Evolutionary conservation across 805 yeast genomes (phyloP), one percentile per base, ranked within the genome.

Genomic region (Cyberlindnera nakhonratchasimensis): DNA sequence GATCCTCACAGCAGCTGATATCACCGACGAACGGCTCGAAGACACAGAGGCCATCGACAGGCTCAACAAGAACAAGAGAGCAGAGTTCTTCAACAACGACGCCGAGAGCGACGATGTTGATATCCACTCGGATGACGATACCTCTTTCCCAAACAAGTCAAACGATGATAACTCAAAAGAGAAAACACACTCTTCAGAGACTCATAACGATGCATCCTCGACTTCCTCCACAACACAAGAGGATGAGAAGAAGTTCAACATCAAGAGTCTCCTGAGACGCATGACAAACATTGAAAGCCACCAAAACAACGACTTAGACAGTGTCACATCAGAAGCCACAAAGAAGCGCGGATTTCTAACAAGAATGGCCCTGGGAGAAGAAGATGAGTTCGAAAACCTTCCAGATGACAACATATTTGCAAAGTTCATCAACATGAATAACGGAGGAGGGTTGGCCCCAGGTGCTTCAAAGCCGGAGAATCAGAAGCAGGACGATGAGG

Each of bases 391-490:
- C 16, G 61, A 55, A 26, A 52, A 50, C n/a, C 48, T 51, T 4
- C 57, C 45, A 16, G 59, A 59, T 0, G 57, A 46, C 14, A 60
- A 59, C 1, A 46, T 64, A 25, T 51, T 64, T 8, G 50, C 62
- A 11, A 61, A 49, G 34, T 50, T 63, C 14, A 57, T 66, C 43
- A 63, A 55, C 19, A 23, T 63, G 11, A 56, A n/a, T n/a, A n/a
- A 63, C 34, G 60, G 58, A 20, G 64, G 65, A 30, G 70, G 70
- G 3, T 38, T 67, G 31, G 54, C 52, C 1, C 71, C 72, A 6
- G 70, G 69, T 26, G 63, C 65, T 2, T 23, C 51, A 5, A 59
- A 50, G 34, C 38, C 41, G 0, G 53, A 51, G 20, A 32, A 36
- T 1, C 50, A 48, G 17, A 38, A 40, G 5, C 34, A 47, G 8